Evolutionary conservation across 2,329 filamentous ascomycete species (phyloP), one percentile per base, ranked within the genome.

Genomic region (Dactylella cylindrospora): DNA sequence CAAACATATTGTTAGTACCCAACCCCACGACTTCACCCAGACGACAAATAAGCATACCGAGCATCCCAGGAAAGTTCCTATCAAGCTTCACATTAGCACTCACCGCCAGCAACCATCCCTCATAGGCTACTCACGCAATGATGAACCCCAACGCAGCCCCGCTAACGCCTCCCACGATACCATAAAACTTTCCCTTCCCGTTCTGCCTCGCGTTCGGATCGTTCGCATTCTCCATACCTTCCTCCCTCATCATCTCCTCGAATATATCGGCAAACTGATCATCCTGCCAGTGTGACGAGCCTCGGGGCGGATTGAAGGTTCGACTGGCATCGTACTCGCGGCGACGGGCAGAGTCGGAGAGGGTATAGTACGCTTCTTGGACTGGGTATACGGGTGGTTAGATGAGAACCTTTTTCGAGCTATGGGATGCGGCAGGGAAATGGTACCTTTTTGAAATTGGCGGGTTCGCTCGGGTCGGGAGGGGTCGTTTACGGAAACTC

Each of bases 61-160:
- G 73, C 70, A 91, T 80, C 0, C 93, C 93, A 0, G 91, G 88
- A 41, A 96, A 82, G 71, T 97, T 97, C 22, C 85, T 53, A 35
- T 15, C 7, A 19, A 15, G 35, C 13, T 19, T 10, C 3, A 17
- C 10, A 13, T 43, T 26, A 5, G 17, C 13, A 29, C 2, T 25
- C 15, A 2, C 3, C 10, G 9, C 5, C 3, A 5, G 19, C 2
- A 13, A 43, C 19, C n/a, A 10, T 29, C 13, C 20, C n/a, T n/a
- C n/a, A 20, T 12, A n/a, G 32, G n/a, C 3, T 15, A 41, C 47
- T 51, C 38, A 53, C 35, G 55, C 93, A 20, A 97, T 80, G 67
- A 98, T 98, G 73, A 97, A 97, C 0, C 93, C 93, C 72, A 98
- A 80, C 2, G 89, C 88, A 9, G 85, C 91, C 25, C 93, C 93